Evolutionary conservation across 176 grass and related monocot species (phyloP).

Genomic region (Puya raimondii): DNA sequence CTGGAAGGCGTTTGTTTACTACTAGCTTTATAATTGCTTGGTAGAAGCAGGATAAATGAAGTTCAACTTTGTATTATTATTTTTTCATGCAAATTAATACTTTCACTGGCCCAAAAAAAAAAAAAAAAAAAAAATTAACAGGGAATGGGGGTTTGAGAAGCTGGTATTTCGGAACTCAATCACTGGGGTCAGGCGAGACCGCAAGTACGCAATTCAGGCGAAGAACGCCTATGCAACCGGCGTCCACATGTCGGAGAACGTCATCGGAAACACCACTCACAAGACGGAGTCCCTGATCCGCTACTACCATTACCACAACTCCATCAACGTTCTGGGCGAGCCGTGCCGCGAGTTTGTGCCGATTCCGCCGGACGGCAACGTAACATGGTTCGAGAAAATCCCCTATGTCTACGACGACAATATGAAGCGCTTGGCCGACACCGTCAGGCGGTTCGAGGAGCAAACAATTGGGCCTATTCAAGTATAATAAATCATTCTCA

Average conservation of each 20-base stretch:
- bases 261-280: conserved; percentile 90
- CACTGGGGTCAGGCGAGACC: conserved; percentile 60
- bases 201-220: conserved; percentile 82
- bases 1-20: not conserved
- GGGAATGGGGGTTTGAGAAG: conserved; percentile 91
- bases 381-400: conserved; percentile 73
- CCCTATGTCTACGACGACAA: conserved; percentile 71
- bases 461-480: conserved; percentile 22
- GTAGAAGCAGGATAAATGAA: not conserved
- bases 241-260: conserved; percentile 80
- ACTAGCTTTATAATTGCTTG: not conserved
- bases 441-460: conserved; percentile 36
- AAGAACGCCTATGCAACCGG: conserved; percentile 74
- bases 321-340: conserved; percentile 70
- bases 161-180: conserved; percentile 77
- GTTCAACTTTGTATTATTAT: not conserved
- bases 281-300: conserved; percentile 81
- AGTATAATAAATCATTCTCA: not conserved
- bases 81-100: not conserved
- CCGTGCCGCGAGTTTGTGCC: conserved; percentile 57
- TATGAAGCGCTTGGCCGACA: conserved; percentile 38
- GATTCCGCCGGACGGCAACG: conserved; percentile 38
- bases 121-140: not conserved
- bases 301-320: conserved; percentile 96
- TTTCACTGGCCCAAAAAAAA: not conserved